Conservation (phyloP, 495 filamentous ascomycete species). For the Talaromyces proteolyticus region DNA sequence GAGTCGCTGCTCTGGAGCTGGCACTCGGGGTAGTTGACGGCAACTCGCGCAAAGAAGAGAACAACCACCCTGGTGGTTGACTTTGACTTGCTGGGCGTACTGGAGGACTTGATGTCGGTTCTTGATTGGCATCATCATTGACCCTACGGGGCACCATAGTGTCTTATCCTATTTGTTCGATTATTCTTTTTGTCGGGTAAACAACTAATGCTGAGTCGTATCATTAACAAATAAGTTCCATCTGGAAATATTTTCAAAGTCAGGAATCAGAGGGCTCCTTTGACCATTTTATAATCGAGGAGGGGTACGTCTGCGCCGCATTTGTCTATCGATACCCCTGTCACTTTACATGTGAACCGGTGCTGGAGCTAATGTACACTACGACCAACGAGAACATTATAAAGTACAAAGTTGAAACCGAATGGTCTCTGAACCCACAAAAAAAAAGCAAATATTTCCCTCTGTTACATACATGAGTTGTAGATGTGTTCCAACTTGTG, state of each 20-base stretch:
- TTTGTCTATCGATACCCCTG: neutral
- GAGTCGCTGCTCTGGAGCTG: neutral
- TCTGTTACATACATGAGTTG: neutral
- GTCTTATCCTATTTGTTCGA: neutral
- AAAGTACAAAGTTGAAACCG: neutral
- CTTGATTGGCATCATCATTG: neutral
- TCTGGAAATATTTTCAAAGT: neutral
- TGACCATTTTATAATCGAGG: neutral
- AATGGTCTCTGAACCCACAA: neutral
- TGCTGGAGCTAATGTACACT: neutral
- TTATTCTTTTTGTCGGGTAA: neutral
- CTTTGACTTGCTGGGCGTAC: neutral
- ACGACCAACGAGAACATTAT: neutral
- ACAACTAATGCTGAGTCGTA: too few species aligned
- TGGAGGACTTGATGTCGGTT: neutral
- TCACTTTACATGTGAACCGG: neutral
- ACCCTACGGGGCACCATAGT: neutral
- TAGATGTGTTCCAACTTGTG: neutral
- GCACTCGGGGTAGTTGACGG: neutral
- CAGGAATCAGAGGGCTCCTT: neutral
- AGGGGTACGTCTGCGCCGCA: neutral
- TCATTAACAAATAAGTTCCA: neutral
- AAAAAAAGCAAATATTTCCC: neutral
- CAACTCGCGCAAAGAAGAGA: neutral
- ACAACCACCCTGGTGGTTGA: neutral